phyloP scores from a whole-genome alignment of 1,139 yeast species.

The Candida albicans region DNA sequence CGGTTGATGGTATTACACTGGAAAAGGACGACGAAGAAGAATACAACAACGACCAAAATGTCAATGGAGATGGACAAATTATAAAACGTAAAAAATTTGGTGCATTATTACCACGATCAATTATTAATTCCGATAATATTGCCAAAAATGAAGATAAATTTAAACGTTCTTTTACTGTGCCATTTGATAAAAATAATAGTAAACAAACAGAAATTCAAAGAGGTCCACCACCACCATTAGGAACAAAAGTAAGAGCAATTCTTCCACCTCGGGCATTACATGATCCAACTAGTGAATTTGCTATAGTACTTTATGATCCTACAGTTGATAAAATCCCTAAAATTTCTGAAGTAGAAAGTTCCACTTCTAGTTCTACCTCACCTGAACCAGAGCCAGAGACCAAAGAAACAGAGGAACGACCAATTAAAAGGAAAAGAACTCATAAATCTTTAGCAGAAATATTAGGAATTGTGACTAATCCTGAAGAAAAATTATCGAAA shows the following conservation, averaged over 20 bases:
- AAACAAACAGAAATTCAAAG: slow-evolving; percentile 23
- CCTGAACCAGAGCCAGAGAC: too few relatives aligned
- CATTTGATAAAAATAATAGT: slow-evolving; percentile 40
- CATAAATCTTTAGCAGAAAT: slow-evolving; percentile 80
- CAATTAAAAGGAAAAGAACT: slow-evolving; percentile 19
- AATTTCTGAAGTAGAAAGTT: slow-evolving; percentile 28
- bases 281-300: slow-evolving; percentile 91
- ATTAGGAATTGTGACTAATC: slow-evolving; percentile 63
- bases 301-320: slow-evolving; percentile 93
- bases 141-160: slow-evolving; percentile 36
- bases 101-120: slow-evolving; percentile 50
- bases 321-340: slow-evolving; percentile 71
- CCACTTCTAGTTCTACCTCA: too few relatives aligned
- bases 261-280: slow-evolving; percentile 87
- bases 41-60: slow-evolving; percentile 20
- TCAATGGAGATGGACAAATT: slow-evolving; percentile 29
- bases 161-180: slow-evolving; percentile 49
- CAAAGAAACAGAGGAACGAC: slow-evolving; percentile 16
- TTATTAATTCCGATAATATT: slow-evolving; percentile 20
- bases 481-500: slow-evolving; percentile 49
- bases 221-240: slow-evolving; percentile 75
- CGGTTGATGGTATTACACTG: slow-evolving; percentile 21
- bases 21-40: slow-evolving; percentile 17
- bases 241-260: slow-evolving; percentile 68
- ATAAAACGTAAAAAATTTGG: slow-evolving; percentile 39